phyloP scores from a whole-genome alignment of 305 asterid species.

The Petunia hybrid region DNA sequence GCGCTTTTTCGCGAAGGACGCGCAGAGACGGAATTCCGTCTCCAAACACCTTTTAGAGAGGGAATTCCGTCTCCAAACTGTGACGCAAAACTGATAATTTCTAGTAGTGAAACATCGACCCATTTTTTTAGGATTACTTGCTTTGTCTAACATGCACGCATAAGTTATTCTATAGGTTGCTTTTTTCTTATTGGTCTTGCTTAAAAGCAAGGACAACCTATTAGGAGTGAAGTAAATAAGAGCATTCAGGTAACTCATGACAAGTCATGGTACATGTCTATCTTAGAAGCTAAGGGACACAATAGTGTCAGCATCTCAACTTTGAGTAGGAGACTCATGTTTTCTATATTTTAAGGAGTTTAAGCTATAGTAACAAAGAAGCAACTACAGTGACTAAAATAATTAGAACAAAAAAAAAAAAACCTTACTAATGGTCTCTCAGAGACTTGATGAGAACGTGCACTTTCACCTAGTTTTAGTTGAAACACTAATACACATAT shows the following conservation, averaged over 20 bases:
- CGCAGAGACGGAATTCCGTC: no score
- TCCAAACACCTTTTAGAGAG: no score
- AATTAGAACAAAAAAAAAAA: background rate
- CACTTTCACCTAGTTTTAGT: background rate
- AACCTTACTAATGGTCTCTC: background rate
- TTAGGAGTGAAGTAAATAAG: background rate
- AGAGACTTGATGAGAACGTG: background rate
- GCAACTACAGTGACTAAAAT: slow-evolving; percentile 16
- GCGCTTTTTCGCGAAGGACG: no score
- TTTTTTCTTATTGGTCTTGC: slow-evolving; percentile 6
- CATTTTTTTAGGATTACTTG: background rate
- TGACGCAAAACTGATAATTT: no score
- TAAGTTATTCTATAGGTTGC: slow-evolving; percentile 19
- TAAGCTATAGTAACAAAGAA: background rate
- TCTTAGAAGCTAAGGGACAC: slow-evolving; percentile 24
- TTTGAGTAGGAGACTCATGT: slow-evolving; percentile 4
- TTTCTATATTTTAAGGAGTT: background rate
- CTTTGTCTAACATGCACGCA: slow-evolving; percentile 19
- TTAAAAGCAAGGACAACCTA: slow-evolving; percentile 17
- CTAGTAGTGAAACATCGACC: no score
- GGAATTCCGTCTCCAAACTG: no score
- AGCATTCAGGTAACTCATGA: background rate
- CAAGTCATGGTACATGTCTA: background rate
- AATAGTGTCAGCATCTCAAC: slow-evolving; percentile 19
- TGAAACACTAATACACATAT: background rate